Conservation (phyloP, 2,329 filamentous ascomycete species). For the Pestalotiopsis sp. region DNA sequence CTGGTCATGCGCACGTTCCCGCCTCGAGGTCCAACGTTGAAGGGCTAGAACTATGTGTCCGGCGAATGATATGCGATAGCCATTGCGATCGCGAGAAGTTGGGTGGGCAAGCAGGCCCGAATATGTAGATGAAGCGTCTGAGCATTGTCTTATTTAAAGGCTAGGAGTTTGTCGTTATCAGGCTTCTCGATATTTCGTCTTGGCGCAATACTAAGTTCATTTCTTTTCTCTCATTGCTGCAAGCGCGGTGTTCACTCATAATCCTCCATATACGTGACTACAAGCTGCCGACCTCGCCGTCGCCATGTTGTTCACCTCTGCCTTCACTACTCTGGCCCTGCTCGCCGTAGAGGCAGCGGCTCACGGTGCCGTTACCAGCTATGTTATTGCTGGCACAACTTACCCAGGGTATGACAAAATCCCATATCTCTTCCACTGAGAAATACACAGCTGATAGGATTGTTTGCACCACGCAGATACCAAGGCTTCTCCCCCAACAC, state of each 20-base stretch:
- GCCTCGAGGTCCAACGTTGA: neutral
- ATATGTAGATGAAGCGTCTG: neutral
- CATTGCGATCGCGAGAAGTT: too few species aligned
- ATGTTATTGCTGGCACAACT: constrained; percentile 42
- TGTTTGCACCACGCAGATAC: constrained; percentile 25
- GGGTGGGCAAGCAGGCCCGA: neutral
- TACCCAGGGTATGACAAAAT: constrained; percentile 33
- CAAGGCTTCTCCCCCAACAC: constrained; percentile 49
- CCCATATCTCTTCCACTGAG: too few species aligned
- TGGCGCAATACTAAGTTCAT: too few species aligned
- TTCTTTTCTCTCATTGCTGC: neutral
- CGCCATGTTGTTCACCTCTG: constrained; percentile 27
- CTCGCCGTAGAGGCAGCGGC: constrained; percentile 31
- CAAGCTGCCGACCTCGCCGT: too few species aligned
- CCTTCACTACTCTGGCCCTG: constrained; percentile 16
- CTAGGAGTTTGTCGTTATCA: neutral
- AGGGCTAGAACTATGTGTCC: neutral
- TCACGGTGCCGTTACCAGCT: constrained; percentile 44
- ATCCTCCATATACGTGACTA: neutral
- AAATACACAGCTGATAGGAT: neutral
- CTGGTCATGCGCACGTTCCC: constrained; percentile 7
- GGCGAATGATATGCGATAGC: neutral
- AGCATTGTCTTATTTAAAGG: neutral
- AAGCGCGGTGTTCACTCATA: neutral
- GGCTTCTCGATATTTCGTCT: neutral